Conservation (phyloP, 441 rosid genomes). For the Euphorbia celastroides region DNA sequence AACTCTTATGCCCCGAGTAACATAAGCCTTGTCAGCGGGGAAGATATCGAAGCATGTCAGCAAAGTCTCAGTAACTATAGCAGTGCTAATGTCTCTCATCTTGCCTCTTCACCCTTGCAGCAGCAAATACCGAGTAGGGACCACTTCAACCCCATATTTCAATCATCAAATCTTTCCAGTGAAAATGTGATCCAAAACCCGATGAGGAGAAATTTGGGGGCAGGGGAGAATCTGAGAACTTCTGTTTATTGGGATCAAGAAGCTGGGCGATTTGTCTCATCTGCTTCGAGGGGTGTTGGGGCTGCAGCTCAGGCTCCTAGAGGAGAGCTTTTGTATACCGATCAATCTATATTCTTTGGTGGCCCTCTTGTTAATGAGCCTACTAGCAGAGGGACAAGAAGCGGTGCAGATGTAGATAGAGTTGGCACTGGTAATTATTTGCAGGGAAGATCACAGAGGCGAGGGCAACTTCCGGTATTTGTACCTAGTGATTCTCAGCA, state of each 20-base stretch:
- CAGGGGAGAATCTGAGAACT: slow-evolving; percentile 34
- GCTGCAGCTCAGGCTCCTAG: slow-evolving; percentile 35
- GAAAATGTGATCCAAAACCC: slow-evolving; percentile 31
- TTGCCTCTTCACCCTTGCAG: slow-evolving; percentile 36
- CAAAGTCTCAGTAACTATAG: slow-evolving; percentile 50
- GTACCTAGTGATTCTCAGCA: slow-evolving; percentile 69
- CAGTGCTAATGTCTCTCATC: slow-evolving; percentile 47
- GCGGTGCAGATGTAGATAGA: slow-evolving; percentile 30
- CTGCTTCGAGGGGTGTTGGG: slow-evolving; percentile 26
- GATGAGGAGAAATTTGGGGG: slow-evolving; percentile 24
- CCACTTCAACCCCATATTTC: slow-evolving; percentile 76
- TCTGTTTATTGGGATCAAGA: slow-evolving; percentile 87
- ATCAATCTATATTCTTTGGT: slow-evolving; percentile 59
- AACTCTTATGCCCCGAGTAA: slow-evolving; percentile 41
- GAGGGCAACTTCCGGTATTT: slow-evolving; percentile 81
- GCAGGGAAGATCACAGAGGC: slow-evolving; percentile 67
- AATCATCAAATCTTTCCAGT: slow-evolving; percentile 32
- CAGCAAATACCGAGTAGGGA: slow-evolving; percentile 44
- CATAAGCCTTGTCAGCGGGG: slow-evolving; percentile 48
- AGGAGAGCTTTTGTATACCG: slow-evolving; percentile 48
- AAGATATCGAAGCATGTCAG: slow-evolving; percentile 47
- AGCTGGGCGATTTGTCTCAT: slow-evolving; percentile 81
- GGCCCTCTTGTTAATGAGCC: slow-evolving; percentile 57
- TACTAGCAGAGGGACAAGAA: slow-evolving; percentile 33
- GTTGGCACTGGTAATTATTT: slow-evolving; percentile 42